These are phyloP conservation scores for Juglanconis sp. DNA, from an alignment of 2,329 filamentous ascomycete genomes.

Conservation along the genomic window DNA sequence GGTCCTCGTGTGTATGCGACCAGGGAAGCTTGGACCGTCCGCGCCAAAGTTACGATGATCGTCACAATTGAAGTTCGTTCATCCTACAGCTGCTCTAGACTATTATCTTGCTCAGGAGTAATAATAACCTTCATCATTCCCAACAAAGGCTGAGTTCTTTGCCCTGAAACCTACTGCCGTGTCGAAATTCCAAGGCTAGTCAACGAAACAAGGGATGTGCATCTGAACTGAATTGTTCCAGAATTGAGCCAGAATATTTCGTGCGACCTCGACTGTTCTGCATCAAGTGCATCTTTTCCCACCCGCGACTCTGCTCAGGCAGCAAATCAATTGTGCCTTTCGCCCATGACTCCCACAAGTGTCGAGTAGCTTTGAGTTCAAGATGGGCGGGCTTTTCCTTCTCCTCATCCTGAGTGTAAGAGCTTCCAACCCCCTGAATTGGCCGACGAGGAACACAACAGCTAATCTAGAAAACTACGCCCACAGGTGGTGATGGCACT, in stretches of 20 bases:
- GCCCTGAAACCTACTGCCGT: no score
- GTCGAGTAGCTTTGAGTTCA: constrained; percentile 5
- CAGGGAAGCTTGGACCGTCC: no score
- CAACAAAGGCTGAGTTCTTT: no score
- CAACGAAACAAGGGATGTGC: background rate
- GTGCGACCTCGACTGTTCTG: background rate
- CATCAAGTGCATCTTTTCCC: background rate
- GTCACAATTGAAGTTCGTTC: no score
- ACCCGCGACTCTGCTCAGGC: background rate
- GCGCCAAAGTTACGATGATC: no score
- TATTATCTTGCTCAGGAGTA: no score
- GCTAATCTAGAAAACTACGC: constrained; percentile 19
- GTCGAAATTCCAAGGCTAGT: background rate
- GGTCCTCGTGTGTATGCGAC: no score
- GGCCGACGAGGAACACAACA: background rate
- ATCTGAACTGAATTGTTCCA: background rate
- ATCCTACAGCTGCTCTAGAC: no score
- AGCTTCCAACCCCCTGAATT: constrained; percentile 23
- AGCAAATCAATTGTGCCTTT: background rate
- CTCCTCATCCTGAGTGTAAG: constrained; percentile 30
- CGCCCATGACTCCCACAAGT: constrained; percentile 8
- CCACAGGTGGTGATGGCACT: constrained; percentile 34
- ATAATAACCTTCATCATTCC: no score
- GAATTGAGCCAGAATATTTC: background rate
- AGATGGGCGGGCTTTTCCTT: constrained; percentile 31